Base-by-base conservation (phyloP, 2,329 filamentous ascomycete species). In the Diaporthe helianthi region DNA sequence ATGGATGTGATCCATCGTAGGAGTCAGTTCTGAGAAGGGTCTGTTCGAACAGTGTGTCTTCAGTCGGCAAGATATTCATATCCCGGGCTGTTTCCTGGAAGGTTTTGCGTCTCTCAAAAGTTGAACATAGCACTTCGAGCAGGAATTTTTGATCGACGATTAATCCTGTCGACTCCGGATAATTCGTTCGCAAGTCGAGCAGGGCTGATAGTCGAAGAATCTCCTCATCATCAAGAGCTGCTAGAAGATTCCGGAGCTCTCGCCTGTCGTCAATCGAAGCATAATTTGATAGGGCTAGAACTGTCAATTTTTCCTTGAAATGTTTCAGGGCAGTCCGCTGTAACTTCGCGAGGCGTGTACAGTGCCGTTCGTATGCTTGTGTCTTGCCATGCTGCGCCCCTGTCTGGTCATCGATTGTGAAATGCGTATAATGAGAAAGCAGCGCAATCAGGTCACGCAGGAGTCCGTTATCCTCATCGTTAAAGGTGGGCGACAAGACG, bases 221-320 rank as follows among this genome's bases (percentile, higher is more conserved):
- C 79, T 98, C 95, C 0, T 86, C 85, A 73, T 97, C 93, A 3
- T 88, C 87, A 64, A 99, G 82, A 13, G 86, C 83, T 67, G 89
- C 87, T 7, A 99, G 82, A 72, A 98, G 90, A 29, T 87, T 86
- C 76, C 92, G 87, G 19, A 99, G 85, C 73, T 98, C 96, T 7
- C 87, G 84, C 52, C 93, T 87, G 76, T 92, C 91, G 73, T 94
- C 91, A 72, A 99, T 92, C 4, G 93, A 92, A 2, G 91, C 94
- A 77, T 97, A 97, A 77, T 99, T 98, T 22, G 96, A 96, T 47
- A 99, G 82, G 1, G 95, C 93, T 70, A 99, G 82, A 47, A 99
- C 91, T n/a, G 91, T 94, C 46, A 99, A 83, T 80, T 98, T 97
- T 8, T 94, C 89, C 75, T 93, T 94, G 80, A 97, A 98, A 75